Evolutionary conservation across 441 rosid species (phyloP).

Genomic region (Dalechampia spathulata): DNA sequence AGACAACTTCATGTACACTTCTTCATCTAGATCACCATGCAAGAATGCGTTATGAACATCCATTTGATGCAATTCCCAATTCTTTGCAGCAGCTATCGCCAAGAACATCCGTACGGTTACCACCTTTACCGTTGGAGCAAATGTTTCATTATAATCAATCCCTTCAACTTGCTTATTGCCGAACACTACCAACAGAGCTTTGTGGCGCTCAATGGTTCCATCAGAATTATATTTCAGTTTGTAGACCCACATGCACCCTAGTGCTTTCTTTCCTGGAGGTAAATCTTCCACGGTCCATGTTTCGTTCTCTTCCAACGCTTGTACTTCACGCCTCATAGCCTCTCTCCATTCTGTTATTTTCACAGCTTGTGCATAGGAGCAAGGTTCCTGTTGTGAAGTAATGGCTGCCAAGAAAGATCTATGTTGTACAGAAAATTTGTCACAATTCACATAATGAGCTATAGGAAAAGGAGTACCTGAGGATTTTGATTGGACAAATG

Average conservation of each 20-base stretch:
- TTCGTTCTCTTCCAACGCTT: neutral
- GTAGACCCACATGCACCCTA: neutral
- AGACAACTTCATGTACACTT: neutral
- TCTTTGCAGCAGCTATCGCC: neutral
- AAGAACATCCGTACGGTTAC: neutral
- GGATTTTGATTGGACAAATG: neutral
- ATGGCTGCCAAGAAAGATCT: neutral
- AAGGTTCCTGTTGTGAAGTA: neutral
- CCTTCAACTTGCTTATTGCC: no score
- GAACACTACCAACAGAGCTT: no score
- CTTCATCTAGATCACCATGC: neutral
- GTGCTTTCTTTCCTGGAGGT: neutral
- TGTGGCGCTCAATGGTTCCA: no score
- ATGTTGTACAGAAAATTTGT: neutral
- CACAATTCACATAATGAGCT: slow-evolving; percentile 7
- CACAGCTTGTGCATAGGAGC: neutral
- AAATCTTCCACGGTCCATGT: neutral
- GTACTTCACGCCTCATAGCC: no score
- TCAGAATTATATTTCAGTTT: neutral
- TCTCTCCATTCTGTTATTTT: no score
- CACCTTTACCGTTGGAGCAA: no score
- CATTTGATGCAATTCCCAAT: neutral
- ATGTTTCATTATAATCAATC: no score
- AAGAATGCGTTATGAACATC: no score
- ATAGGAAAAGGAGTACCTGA: neutral